Percentiles rank a stretch among this genome's conserved stretches.
These are phyloP conservation scores for Psilocybe subaeruginosa DNA, from an alignment of 768 basidiomycete genomes.

Conservation along the genomic window DNA sequence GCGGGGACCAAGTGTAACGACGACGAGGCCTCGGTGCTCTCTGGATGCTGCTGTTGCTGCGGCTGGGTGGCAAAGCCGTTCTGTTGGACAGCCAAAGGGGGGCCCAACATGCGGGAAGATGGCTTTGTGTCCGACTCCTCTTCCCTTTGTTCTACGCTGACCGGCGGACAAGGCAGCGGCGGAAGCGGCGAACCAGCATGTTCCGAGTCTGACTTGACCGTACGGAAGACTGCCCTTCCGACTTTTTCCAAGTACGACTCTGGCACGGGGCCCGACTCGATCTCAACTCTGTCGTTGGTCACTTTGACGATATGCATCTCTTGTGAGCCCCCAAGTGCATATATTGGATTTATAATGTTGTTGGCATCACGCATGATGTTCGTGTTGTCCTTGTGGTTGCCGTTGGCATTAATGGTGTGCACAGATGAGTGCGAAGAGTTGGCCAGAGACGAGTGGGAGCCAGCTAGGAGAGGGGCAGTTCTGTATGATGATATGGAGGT, in stretches of 20 bases:
- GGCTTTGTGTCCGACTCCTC: slow-evolving; percentile 15
- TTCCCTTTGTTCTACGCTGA: slow-evolving; percentile 33
- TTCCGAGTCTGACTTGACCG: slow-evolving; percentile 27
- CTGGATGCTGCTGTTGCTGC: slow-evolving; percentile 1
- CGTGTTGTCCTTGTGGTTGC: background rate
- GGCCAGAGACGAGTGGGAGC: slow-evolving; percentile 20
- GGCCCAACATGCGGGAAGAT: slow-evolving; percentile 16
- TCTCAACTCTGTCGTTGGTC: slow-evolving; percentile 46
- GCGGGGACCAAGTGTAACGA: background rate
- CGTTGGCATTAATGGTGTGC: slow-evolving; percentile 28
- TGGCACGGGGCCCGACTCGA: slow-evolving; percentile 39
- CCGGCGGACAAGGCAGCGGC: slow-evolving; percentile 53
- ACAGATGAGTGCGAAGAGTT: slow-evolving; percentile 35
- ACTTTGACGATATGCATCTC: slow-evolving; percentile 61
- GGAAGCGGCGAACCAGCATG: slow-evolving; percentile 28
- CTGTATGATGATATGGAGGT: slow-evolving; percentile 28
- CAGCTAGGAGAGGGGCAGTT: slow-evolving; percentile 31
- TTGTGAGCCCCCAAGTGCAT: slow-evolving; percentile 31
- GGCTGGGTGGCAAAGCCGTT: background rate
- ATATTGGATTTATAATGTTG: slow-evolving; percentile 25
- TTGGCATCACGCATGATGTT: background rate
- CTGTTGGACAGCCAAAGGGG: background rate
- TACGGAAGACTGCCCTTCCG: slow-evolving; percentile 30
- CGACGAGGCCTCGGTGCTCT: background rate
- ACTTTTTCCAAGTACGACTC: slow-evolving; percentile 37